A percentile compares a stretch with the other conserved stretches of the same genome.
Conservation (phyloP, 768 basidiomycete species). For the Leucogyrophana mollusca region DNA sequence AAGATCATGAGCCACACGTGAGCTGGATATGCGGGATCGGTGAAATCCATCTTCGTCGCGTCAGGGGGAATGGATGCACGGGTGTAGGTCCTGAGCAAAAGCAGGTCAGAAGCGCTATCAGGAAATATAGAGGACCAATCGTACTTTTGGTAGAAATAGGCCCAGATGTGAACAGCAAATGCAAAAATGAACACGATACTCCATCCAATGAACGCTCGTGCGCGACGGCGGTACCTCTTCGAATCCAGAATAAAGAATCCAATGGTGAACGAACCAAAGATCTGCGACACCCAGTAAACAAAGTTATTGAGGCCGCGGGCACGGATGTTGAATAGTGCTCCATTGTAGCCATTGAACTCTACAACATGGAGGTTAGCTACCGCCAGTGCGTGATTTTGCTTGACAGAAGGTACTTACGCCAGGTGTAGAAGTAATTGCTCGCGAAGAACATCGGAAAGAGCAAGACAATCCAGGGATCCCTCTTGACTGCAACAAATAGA, state of each 20-base stretch:
- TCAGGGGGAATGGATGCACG: neutral
- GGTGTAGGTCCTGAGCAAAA: conserved; percentile 2
- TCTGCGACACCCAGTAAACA: conserved; percentile 73
- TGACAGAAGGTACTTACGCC: conserved; percentile 46
- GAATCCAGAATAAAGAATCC: conserved; percentile 42
- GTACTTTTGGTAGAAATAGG: conserved; percentile 39
- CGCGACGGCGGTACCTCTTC: conserved; percentile 31
- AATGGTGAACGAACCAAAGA: conserved; percentile 65
- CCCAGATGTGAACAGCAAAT: conserved; percentile 23
- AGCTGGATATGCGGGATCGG: neutral
- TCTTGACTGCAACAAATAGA: conserved; percentile 60
- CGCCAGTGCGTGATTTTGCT: neutral
- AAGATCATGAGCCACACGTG: conserved; percentile 5
- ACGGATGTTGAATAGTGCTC: conserved; percentile 68
- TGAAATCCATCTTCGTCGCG: neutral
- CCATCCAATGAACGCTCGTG: conserved; percentile 42
- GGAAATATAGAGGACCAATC: conserved; percentile 7
- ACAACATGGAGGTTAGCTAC: conserved; percentile 1
- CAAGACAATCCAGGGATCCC: conserved; percentile 63
- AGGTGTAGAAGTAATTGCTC: conserved; percentile 77
- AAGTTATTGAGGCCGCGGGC: conserved; percentile 70
- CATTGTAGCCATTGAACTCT: conserved; percentile 78
- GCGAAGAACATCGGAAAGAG: conserved; percentile 80
- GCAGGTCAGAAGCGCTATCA: neutral
- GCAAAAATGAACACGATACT: conserved; percentile 33